These are phyloP conservation scores for Calonectria ilicicola DNA, from an alignment of 2,329 filamentous ascomycete species.

Conservation along the genomic window DNA sequence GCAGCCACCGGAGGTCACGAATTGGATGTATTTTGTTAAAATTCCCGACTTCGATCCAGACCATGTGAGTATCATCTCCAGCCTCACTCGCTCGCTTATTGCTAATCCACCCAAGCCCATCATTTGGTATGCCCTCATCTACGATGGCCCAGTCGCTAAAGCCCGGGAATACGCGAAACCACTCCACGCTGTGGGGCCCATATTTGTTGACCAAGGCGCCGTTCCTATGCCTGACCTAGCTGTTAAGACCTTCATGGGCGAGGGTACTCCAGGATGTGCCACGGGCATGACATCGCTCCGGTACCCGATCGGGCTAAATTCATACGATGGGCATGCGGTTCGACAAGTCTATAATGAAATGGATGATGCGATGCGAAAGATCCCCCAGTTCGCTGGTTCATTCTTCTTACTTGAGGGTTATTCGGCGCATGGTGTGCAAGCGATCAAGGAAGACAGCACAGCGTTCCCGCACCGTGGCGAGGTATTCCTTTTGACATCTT, in stretches of 20 bases:
- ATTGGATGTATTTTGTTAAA: slow-evolving; percentile 36
- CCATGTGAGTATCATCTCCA: not conserved
- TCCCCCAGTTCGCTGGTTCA: slow-evolving; percentile 31
- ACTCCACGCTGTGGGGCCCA: slow-evolving; percentile 53
- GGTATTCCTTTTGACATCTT: slow-evolving; percentile 22
- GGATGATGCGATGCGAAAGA: slow-evolving; percentile 27
- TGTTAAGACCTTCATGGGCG: slow-evolving; percentile 52
- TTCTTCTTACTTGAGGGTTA: slow-evolving; percentile 69
- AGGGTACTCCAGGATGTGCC: slow-evolving; percentile 52
- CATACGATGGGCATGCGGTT: slow-evolving; percentile 47
- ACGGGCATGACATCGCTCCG: slow-evolving; percentile 54
- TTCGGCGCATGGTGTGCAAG: slow-evolving; percentile 35
- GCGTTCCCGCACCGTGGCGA: slow-evolving; percentile 32
- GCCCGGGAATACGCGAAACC: slow-evolving; percentile 53
- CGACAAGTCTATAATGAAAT: slow-evolving; percentile 47
- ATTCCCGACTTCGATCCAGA: slow-evolving; percentile 28
- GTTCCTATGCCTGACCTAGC: slow-evolving; percentile 58
- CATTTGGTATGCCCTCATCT: slow-evolving; percentile 54
- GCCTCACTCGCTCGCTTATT: not conserved
- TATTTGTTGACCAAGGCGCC: slow-evolving; percentile 42
- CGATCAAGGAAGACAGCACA: slow-evolving; percentile 5
- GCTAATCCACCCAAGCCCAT: slow-evolving; percentile 45
- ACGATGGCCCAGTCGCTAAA: slow-evolving; percentile 52
- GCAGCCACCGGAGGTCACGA: slow-evolving; percentile 23
- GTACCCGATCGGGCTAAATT: slow-evolving; percentile 57